These are phyloP conservation scores for Basidiobolus meristosporus DNA, from an alignment of 371 early-diverging fungal species.

Conservation along the genomic window DNA sequence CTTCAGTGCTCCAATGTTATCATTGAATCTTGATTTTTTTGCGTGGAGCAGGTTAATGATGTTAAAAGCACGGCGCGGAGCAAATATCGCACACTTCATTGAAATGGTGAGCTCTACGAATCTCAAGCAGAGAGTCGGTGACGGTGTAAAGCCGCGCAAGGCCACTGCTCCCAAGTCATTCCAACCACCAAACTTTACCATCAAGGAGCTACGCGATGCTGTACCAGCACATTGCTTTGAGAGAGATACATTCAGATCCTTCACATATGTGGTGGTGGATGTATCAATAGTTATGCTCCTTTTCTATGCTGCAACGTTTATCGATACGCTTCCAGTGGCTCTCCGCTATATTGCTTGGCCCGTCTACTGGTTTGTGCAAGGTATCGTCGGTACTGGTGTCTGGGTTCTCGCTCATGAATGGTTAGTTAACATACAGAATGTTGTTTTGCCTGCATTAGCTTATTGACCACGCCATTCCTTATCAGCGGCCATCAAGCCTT, in stretches of 20 bases:
- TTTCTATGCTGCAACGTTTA: no score
- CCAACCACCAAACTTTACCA: slow-evolving; percentile 42
- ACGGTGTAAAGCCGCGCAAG: no score
- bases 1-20: no score
- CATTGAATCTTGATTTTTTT: no score
- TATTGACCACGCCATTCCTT: slow-evolving; percentile 46
- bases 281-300: slow-evolving; percentile 29
- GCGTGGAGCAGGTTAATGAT: no score
- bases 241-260: slow-evolving; percentile 46
- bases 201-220: slow-evolving; percentile 71
- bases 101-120: no score
- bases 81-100: no score
- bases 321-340: slow-evolving; percentile 26
- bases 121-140: no score
- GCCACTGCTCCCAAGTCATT: no score
- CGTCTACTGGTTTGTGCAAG: slow-evolving; percentile 58
- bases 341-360: slow-evolving; percentile 46
- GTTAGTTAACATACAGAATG: slow-evolving; percentile 15
- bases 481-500: slow-evolving; percentile 68
- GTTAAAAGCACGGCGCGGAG: no score
- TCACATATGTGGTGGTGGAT: slow-evolving; percentile 49
- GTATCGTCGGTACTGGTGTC: slow-evolving; percentile 61
- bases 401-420: slow-evolving; percentile 85
- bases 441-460: no score
- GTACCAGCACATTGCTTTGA: slow-evolving; percentile 78